Percentiles rank a stretch among this genome's conserved stretches.
phyloP scores from a whole-genome alignment of 2,329 filamentous ascomycete genomes.

The Helminthosporium solani region DNA sequence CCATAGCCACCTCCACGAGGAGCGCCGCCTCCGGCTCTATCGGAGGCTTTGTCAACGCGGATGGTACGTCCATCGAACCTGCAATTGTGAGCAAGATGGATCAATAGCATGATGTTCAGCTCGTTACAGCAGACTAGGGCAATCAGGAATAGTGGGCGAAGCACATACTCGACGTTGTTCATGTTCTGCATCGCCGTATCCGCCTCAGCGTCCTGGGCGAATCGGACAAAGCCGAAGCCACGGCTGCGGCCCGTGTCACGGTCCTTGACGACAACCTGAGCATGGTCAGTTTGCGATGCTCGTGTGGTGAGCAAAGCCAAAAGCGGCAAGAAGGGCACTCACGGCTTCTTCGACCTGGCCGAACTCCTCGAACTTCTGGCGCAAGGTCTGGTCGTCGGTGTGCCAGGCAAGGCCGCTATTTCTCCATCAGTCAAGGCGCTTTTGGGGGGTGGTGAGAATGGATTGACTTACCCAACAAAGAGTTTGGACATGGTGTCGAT shows the following conservation, averaged over 20 bases:
- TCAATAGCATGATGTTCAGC: too few relatives aligned
- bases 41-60: constrained; percentile 92
- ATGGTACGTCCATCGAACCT: constrained; percentile 94
- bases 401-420: constrained; percentile 94
- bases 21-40: constrained; percentile 61
- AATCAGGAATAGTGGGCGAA: too few relatives aligned
- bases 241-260: constrained; percentile 94
- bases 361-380: constrained; percentile 89
- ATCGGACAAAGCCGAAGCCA: constrained; percentile 96
- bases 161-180: constrained; percentile 87
- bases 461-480: constrained; percentile 77
- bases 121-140: too few relatives aligned
- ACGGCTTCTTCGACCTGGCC: constrained; percentile 93
- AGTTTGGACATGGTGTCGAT: constrained; percentile 76
- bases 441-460: background rate
- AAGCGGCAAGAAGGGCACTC: constrained; percentile 50
- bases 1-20: constrained; percentile 40
- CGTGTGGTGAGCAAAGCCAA: too few relatives aligned
- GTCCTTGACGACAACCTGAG: constrained; percentile 93
- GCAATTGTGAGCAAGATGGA: constrained; percentile 16
- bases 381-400: constrained; percentile 84
- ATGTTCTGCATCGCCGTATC: constrained; percentile 73
- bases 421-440: too few relatives aligned
- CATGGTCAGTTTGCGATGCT: constrained; percentile 14
- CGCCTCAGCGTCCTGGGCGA: constrained; percentile 72